Base-by-base conservation (phyloP, 164 flowering plant genomes). In the Tetrastigma voinierianum region DNA sequence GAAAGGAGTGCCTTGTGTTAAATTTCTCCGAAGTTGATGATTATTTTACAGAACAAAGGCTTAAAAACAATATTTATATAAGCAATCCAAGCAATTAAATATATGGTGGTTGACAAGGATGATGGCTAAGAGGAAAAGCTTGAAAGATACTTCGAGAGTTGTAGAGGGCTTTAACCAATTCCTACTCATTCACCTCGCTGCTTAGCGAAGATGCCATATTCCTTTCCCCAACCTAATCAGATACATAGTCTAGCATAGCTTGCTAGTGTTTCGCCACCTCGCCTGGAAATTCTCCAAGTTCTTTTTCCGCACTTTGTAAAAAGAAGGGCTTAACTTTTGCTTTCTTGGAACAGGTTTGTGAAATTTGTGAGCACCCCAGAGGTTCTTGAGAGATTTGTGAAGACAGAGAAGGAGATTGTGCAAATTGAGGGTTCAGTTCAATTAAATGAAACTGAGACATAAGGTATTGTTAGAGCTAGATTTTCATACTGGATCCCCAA, bases 361-460 rank as follows among this genome's bases (percentile, higher is more conserved):
- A 77, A 87, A 66, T 93, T 93, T 80, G 90, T 93, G 20, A 84
- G 79, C 66, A 79, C 95, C 10, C 98, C 98, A 51, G n/a, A n/a
- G n/a, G n/a, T n/a, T n/a, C n/a, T n/a, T n/a, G n/a, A n/a, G n/a
- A n/a, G n/a, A n/a, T n/a, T n/a, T n/a, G n/a, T n/a, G n/a, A n/a
- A n/a, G n/a, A n/a, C n/a, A n/a, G n/a, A n/a, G n/a, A n/a, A n/a
- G 51, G 98, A 93, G 82, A 82, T 93, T 46, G 72, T 69, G 51
- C 95, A 93, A 83, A 86, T 90, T 65, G 90, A 90, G 74, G 65
- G 59, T 66, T 91, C 97, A 0, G 72, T 87, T 71, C 86, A 81
- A 46, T 72, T 84, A 23, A 87, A 74, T 80, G 96, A 83, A 62
- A 49, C 69, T 21, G 82, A 84, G 21, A 53, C 73, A 9, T 87